These are phyloP conservation scores for Syzygium oleosum DNA, from an alignment of 345 rosid genomes.

Conservation along the genomic window DNA sequence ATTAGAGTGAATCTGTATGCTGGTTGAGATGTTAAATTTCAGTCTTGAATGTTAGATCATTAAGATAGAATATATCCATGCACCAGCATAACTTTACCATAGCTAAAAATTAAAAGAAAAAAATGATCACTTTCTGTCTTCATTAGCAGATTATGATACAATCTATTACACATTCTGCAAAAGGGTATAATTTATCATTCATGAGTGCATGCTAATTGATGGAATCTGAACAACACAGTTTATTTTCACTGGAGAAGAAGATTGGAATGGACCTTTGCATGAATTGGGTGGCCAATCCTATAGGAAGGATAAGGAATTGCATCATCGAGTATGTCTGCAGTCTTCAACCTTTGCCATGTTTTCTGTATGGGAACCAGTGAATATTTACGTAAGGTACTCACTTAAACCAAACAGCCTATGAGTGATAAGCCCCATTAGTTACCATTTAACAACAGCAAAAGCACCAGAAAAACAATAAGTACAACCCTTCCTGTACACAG, in stretches of 20 bases:
- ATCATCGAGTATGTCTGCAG: slow-evolving; percentile 49
- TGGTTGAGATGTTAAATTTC: background rate
- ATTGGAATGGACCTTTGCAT: slow-evolving; percentile 44
- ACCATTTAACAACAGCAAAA: background rate
- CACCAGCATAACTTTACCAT: background rate
- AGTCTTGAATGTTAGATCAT: background rate
- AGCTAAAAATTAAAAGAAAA: background rate
- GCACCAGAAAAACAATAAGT: background rate
- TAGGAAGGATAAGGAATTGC: slow-evolving; percentile 73
- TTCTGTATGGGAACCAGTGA: slow-evolving; percentile 31
- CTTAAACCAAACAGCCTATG: background rate
- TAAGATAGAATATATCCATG: background rate
- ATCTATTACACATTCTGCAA: background rate
- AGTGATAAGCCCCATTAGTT: background rate
- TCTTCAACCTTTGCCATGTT: slow-evolving; percentile 77
- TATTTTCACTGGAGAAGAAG: background rate
- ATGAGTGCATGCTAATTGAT: background rate
- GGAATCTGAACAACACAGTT: background rate
- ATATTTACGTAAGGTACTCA: background rate
- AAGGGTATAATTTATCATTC: background rate
- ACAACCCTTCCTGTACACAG: background rate
- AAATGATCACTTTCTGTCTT: background rate
- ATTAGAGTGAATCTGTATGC: background rate
- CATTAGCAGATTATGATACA: background rate
- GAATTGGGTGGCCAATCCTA: slow-evolving; percentile 75